Base-by-base conservation (phyloP, 176 grass and related monocot genomes). In the Panicum miliaceum region DNA sequence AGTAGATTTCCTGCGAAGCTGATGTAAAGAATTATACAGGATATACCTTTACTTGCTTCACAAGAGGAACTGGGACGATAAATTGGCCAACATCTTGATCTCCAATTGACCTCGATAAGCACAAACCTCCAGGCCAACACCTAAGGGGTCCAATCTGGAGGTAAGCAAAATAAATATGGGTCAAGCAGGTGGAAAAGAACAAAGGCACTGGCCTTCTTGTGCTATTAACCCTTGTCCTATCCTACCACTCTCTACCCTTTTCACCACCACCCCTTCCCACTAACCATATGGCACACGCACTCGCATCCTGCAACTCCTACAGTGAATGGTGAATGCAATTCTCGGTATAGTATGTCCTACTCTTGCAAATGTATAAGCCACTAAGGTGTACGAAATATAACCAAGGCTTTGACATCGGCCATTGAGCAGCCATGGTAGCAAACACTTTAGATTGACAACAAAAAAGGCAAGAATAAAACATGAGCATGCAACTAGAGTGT, bases 81-180 rank as follows among this genome's bases (percentile, higher is more conserved):
- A 87, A 98, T 94, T 98, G 81, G 84, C 96, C 96, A 46, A 95
- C 96, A 85, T 98, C 92, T 45, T 91, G 88, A 89, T 98, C 96
- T 68, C 96, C 96, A 23, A 98, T 94, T 87, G 96, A 95, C 84
- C 96, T 93, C 84, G 96, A 98, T 80, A 98, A 29, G 64, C 96
- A 98, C 81, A 98, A 94, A 50, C 96, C 96, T 68, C 96, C 96
- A 42, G 96, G 96, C 96, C 96, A 98, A 76, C 93, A 95, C 87
- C 96, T 95, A 37, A 98, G 86, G 48, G 96, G 96, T 22, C 96
- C 96, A 89, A 98, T 83, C 96, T 98, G 87, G 81, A 81, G 58
- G 63, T 76, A 73, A 82, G 22, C 20, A 68, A 67, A 68, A 74
- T 18, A 34, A 61, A 82, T n/a, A 79, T 35, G 20, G 40, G 42